Percentiles rank a stretch among this genome's conserved stretches.
Evolutionary conservation across 805 yeast species (phyloP).

Genomic region (Wickerhamiella cacticola): DNA sequence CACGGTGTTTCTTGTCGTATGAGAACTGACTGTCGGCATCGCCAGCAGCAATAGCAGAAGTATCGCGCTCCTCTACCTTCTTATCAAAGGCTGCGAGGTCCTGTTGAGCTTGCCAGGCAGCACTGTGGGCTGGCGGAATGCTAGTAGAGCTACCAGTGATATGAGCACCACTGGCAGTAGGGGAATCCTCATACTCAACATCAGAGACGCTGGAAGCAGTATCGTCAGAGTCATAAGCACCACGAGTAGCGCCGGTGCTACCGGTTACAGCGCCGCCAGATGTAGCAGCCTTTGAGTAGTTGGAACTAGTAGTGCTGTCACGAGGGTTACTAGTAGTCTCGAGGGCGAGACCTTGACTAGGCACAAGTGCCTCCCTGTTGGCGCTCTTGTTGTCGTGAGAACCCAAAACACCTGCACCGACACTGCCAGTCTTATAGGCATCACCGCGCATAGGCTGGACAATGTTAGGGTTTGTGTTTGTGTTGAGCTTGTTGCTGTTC

Average conservation of each 20-base stretch:
- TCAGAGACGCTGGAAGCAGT: slow-evolving; percentile 3
- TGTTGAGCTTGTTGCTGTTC: background rate
- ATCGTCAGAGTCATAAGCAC: background rate
- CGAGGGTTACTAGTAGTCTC: background rate
- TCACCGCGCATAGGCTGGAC: background rate
- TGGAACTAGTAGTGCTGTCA: background rate
- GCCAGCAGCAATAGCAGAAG: slow-evolving; percentile 15
- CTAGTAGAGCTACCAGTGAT: background rate
- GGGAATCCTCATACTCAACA: background rate
- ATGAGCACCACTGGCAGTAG: background rate
- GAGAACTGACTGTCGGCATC: slow-evolving; percentile 27
- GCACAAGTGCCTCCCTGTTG: background rate
- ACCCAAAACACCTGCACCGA: slow-evolving; percentile 3
- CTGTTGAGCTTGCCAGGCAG: slow-evolving; percentile 20
- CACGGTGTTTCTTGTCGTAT: slow-evolving; percentile 26
- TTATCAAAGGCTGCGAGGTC: slow-evolving; percentile 19
- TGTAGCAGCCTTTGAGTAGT: background rate
- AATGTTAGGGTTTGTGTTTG: background rate
- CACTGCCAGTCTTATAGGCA: background rate
- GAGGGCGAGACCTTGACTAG: background rate
- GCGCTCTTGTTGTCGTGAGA: background rate
- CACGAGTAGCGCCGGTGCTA: background rate
- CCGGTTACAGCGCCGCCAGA: background rate
- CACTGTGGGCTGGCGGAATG: slow-evolving; percentile 13
- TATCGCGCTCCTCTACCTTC: slow-evolving; percentile 2